Percentiles rank a stretch among this genome's conserved stretches.
These are phyloP conservation scores for Pezicula carpinea DNA, from an alignment of 2,329 filamentous ascomycete genomes.

Conservation along the genomic window DNA sequence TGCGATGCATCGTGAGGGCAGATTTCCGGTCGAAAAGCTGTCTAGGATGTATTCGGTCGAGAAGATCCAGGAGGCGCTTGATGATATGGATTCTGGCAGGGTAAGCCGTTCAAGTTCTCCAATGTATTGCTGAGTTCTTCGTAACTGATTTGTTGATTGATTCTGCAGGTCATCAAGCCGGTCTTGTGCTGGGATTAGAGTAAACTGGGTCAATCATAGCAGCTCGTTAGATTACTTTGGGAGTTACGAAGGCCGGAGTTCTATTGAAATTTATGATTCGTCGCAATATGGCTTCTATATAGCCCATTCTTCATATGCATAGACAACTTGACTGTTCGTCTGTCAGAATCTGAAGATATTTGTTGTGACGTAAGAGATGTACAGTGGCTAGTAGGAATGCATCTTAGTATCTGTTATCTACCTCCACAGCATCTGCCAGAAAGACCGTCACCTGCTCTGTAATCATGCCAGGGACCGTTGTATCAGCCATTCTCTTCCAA, in stretches of 20 bases:
- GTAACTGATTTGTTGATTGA: background rate
- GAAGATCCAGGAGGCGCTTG: slow-evolving; percentile 20
- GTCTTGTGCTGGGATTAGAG: background rate
- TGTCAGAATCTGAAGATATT: no score
- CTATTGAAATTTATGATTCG: no score
- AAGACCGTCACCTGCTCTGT: slow-evolving; percentile 33
- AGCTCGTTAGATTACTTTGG: no score
- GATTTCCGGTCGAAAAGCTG: slow-evolving; percentile 31
- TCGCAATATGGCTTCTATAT: no score
- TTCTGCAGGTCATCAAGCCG: background rate
- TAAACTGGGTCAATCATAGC: no score
- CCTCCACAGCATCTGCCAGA: slow-evolving; percentile 32
- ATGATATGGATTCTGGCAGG: slow-evolving; percentile 22
- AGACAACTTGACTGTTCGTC: no score
- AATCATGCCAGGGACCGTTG: slow-evolving; percentile 32
- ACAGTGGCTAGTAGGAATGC: slow-evolving; percentile 31
- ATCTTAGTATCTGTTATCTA: slow-evolving; percentile 32
- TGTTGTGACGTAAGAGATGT: slow-evolving; percentile 8
- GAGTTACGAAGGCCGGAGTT: no score
- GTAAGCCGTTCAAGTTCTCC: slow-evolving; percentile 4
- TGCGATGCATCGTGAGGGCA: slow-evolving; percentile 27
- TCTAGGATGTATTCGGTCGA: slow-evolving; percentile 26
- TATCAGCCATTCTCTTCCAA: slow-evolving; percentile 24
- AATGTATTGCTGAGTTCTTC: background rate
- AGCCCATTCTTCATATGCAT: no score